Percentiles rank a stretch among this genome's conserved stretches.
These are phyloP conservation scores for Golubevia sp. DNA, from an alignment of 1,284 basidiomycete species.

Conservation along the genomic window DNA sequence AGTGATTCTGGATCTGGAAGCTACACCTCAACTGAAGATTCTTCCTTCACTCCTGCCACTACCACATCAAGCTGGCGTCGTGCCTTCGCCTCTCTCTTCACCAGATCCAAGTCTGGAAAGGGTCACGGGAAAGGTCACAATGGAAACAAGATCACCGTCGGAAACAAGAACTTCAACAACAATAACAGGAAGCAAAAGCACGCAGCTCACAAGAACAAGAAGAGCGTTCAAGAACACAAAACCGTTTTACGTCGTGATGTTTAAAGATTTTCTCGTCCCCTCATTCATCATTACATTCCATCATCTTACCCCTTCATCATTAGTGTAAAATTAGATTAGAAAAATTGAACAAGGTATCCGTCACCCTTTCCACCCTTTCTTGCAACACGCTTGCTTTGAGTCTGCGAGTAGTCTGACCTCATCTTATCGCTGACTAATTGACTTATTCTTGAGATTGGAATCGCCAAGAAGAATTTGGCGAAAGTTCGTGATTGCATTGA, in stretches of 20 bases:
- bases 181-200: background rate
- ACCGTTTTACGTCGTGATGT: background rate
- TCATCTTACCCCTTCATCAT: background rate
- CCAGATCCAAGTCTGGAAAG: background rate
- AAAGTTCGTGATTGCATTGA: too few relatives aligned
- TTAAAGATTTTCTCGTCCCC: background rate
- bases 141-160: background rate
- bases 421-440: too few relatives aligned
- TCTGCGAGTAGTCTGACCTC: too few relatives aligned
- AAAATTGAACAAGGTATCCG: too few relatives aligned
- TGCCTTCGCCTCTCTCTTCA: background rate
- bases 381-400: too few relatives aligned
- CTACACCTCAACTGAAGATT: background rate
- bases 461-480: too few relatives aligned
- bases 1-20: background rate
- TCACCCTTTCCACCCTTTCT: too few relatives aligned
- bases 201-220: background rate
- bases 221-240: background rate
- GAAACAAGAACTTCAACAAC: background rate
- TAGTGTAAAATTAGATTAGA: too few relatives aligned
- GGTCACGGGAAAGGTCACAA: background rate
- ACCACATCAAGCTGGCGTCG: background rate
- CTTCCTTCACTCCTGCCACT: background rate
- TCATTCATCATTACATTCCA: background rate
- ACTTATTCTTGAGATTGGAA: too few relatives aligned